Conservation (phyloP, 768 basidiomycete species). For the Kwoniella sp. region DNA sequence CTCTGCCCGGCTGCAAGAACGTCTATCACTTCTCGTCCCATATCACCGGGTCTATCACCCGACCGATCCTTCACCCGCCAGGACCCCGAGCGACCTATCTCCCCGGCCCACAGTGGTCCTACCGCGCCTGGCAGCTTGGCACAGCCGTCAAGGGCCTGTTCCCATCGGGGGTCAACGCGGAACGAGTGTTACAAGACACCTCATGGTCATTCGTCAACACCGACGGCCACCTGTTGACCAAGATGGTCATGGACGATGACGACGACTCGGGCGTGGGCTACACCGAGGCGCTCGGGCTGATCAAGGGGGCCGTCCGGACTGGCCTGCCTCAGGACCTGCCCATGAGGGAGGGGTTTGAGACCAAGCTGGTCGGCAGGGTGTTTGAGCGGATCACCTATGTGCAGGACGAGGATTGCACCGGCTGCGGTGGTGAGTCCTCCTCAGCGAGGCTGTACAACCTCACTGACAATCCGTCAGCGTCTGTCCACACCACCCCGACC, state of each 20-base stretch:
- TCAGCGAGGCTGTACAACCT: neutral
- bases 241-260: slow-evolving; percentile 26
- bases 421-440: slow-evolving; percentile 1
- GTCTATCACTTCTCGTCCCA: slow-evolving; percentile 25
- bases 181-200: slow-evolving; percentile 1
- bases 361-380: slow-evolving; percentile 11
- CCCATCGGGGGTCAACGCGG: slow-evolving; percentile 16
- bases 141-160: slow-evolving; percentile 30
- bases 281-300: slow-evolving; percentile 11
- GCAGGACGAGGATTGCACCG: neutral
- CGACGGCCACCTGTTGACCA: slow-evolving; percentile 21
- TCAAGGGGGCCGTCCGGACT: slow-evolving; percentile 6
- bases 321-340: slow-evolving; percentile 25
- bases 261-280: slow-evolving; percentile 23
- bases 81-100: slow-evolving; percentile 2
- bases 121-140: slow-evolving; percentile 27
- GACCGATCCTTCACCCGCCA: neutral
- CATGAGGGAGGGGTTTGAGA: slow-evolving; percentile 22
- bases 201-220: slow-evolving; percentile 20
- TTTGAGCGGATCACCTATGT: slow-evolving; percentile 7
- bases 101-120: slow-evolving; percentile 22
- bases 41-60: neutral
- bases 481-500: neutral
- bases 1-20: slow-evolving; percentile 15
- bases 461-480: neutral